Evolutionary conservation across 257 asterid species (phyloP).

Genomic region (Nicotiana tomentosiformis): DNA sequence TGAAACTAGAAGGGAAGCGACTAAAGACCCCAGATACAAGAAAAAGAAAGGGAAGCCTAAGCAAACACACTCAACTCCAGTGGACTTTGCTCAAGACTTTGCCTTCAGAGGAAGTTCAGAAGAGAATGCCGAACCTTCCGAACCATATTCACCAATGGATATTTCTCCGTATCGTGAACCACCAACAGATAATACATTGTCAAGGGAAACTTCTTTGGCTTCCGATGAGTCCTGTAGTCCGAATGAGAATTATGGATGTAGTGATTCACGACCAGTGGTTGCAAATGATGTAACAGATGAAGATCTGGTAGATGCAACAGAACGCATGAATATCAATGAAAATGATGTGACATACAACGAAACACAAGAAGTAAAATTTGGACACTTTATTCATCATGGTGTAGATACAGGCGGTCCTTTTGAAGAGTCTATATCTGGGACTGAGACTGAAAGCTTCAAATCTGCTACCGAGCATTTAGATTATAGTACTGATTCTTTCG

Average conservation of each 20-base stretch:
- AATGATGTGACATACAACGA: slow-evolving; percentile 25
- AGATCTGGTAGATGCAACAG: slow-evolving; percentile 43
- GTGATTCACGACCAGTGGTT: slow-evolving; percentile 32
- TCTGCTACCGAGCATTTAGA: slow-evolving; percentile 89
- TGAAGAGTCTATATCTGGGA: slow-evolving; percentile 68
- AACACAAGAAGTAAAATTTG: slow-evolving; percentile 24
- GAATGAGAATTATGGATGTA: slow-evolving; percentile 40
- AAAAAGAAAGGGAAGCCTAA: slow-evolving; percentile 74
- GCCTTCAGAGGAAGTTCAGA: slow-evolving; percentile 33
- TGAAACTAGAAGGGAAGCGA: slow-evolving; percentile 54
- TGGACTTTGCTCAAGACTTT: slow-evolving; percentile 41
- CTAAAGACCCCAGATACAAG: slow-evolving; percentile 50
- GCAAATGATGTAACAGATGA: slow-evolving; percentile 43
- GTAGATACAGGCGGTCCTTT: slow-evolving; percentile 36
- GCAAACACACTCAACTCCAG: slow-evolving; percentile 34
- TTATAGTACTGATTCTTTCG: slow-evolving; percentile 55
- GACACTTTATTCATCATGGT: slow-evolving; percentile 22
- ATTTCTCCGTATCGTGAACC: slow-evolving; percentile 78
- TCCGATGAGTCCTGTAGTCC: slow-evolving; percentile 50
- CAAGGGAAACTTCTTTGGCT: slow-evolving; percentile 72
- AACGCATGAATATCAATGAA: slow-evolving; percentile 39
- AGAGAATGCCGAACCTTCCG: slow-evolving; percentile 45
- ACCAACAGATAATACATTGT: slow-evolving; percentile 30
- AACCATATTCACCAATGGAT: slow-evolving; percentile 92
- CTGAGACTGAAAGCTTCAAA: slow-evolving; percentile 73